Base-by-base conservation (phyloP, 164 flowering plant genomes). In the Nymphaea thermarum region DNA sequence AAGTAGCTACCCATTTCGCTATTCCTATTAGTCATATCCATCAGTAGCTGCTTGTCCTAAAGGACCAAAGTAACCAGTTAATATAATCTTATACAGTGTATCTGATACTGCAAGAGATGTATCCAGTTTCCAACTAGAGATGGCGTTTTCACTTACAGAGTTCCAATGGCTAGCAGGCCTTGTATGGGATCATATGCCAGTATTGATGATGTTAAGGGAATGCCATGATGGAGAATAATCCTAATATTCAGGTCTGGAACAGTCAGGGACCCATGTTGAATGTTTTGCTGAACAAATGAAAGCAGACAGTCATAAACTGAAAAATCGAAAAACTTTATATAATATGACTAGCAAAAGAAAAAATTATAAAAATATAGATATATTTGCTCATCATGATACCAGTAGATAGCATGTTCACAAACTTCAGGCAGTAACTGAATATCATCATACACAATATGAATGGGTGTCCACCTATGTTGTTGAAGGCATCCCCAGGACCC, bases 161-260 rank as follows among this genome's bases (percentile, higher is more conserved):
- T 87, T 14, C 85, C 96, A 72, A 88, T 74, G 45, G 98, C 98
- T 76, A 92, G 73, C 47, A 92, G 86, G 41, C 83, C 78, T 68
- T 89, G 98, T 70, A 89, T 73, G 60, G 86, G 84, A 65, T 92
- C 96, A 72, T 81, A 85, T 70, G 96, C 92, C 66, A 89, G 83
- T 67, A 82, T 44, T 5, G 98, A 92, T 18, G 96, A 82, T n/a
- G 94, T 82, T 41, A 87, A 80, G n/a, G 96, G 98, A 64, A 92
- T 78, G 42, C 98, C 96, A 82, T 89, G 85, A 76, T 92, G 98
- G 61, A 79, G 65, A 43, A 70, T 66, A 43, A 86, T 69, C 51
- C 63, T 83, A 25, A 81, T 71, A 69, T 85, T 82, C 78, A 85
- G 74, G 43, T 85, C 86, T 42, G 51, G 62, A 12, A 75, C 42